Evolutionary conservation across 305 asterid genomes (phyloP).

Genomic region (Stenogyne calaminthoides): DNA sequence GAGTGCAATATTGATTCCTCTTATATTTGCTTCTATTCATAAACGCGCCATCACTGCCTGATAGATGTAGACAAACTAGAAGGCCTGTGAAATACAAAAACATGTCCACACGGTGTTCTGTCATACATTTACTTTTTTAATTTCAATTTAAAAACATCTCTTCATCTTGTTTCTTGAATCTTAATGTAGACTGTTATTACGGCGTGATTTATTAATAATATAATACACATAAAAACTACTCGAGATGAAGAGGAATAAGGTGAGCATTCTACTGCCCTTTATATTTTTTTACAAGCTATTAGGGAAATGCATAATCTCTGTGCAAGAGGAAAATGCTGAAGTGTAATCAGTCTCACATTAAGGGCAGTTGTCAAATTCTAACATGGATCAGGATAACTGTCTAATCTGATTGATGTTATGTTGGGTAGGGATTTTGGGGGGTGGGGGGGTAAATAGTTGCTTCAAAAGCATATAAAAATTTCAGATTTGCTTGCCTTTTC

Average conservation of each 20-base stretch:
- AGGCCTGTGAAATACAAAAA: background rate
- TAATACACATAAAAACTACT: background rate
- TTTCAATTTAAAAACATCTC: background rate
- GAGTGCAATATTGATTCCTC: constrained; percentile 1
- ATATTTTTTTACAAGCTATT: background rate
- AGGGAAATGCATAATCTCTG: background rate
- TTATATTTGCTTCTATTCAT: background rate
- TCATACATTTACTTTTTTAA: background rate
- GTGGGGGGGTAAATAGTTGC: background rate
- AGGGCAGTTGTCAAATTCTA: constrained; percentile 1
- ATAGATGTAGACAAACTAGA: background rate
- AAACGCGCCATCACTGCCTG: background rate
- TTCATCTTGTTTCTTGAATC: background rate
- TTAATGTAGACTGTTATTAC: background rate
- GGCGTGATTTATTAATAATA: background rate
- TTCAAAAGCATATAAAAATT: background rate
- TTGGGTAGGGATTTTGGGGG: too few species aligned
- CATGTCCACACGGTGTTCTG: background rate
- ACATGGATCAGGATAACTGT: background rate
- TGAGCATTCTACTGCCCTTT: background rate
- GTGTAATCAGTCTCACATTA: background rate
- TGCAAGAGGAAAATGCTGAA: background rate
- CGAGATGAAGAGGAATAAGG: background rate
- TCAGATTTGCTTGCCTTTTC: background rate
- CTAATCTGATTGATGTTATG: background rate